Percentiles rank a stretch among this genome's conserved stretches.
Evolutionary conservation across 2,329 filamentous ascomycete genomes (phyloP).

Genomic region (Colletotrichum costaricense): DNA sequence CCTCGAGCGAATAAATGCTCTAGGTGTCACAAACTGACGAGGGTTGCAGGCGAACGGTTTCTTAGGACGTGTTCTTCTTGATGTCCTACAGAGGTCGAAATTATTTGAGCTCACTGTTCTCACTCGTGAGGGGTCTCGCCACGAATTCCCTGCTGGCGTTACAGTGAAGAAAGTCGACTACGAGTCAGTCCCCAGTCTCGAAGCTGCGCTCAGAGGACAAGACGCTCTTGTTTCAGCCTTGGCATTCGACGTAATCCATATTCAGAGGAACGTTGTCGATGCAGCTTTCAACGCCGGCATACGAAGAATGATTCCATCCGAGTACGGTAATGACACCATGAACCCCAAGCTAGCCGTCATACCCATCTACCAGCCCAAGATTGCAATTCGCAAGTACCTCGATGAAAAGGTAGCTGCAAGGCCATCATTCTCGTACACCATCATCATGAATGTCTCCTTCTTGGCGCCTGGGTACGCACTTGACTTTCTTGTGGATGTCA

Average conservation of each 20-base stretch:
- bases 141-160: slow-evolving; percentile 45
- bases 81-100: slow-evolving; percentile 44
- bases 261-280: slow-evolving; percentile 61
- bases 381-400: slow-evolving; percentile 34
- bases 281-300: slow-evolving; percentile 64
- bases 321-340: slow-evolving; percentile 53
- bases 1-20: neutral
- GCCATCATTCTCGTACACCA: slow-evolving; percentile 44
- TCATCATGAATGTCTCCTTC: slow-evolving; percentile 56
- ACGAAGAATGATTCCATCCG: slow-evolving; percentile 64
- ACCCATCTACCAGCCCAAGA: slow-evolving; percentile 39
- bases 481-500: slow-evolving; percentile 26
- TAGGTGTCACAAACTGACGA: neutral
- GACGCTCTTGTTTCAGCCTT: slow-evolving; percentile 66
- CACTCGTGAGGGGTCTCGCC: slow-evolving; percentile 53
- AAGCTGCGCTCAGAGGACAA: slow-evolving; percentile 62
- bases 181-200: slow-evolving; percentile 55
- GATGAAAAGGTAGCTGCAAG: slow-evolving; percentile 32
- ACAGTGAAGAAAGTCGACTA: slow-evolving; percentile 51
- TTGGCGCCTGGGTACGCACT: slow-evolving; percentile 43
- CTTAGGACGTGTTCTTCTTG: slow-evolving; percentile 44
- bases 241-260: slow-evolving; percentile 50
- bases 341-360: slow-evolving; percentile 36
- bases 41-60: slow-evolving; percentile 44
- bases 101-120: slow-evolving; percentile 50